phyloP scores from a whole-genome alignment of 2,329 filamentous ascomycete species.

The Sporothrix inflata region DNA sequence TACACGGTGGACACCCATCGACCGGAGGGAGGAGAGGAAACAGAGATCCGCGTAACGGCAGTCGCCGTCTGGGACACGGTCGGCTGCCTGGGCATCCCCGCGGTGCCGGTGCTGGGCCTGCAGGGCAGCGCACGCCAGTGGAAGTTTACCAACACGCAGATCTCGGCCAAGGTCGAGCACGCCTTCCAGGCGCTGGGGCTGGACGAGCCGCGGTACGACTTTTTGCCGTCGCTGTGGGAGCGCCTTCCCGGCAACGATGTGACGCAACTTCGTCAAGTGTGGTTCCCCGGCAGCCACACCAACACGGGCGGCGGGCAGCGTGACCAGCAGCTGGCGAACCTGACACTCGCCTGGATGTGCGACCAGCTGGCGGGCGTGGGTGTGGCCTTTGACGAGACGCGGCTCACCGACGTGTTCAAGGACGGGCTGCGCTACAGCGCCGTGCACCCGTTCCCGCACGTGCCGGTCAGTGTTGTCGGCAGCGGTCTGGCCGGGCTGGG shows the following conservation, averaged over 20 bases:
- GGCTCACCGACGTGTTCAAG: slow-evolving; percentile 37
- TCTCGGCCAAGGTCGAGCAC: slow-evolving; percentile 48
- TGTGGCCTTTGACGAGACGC: slow-evolving; percentile 39
- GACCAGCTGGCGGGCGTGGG: slow-evolving; percentile 42
- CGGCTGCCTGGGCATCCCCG: slow-evolving; percentile 50
- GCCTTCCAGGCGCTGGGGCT: slow-evolving; percentile 57
- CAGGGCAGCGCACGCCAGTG: slow-evolving; percentile 43
- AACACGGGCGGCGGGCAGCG: slow-evolving; percentile 65
- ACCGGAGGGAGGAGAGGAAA: slow-evolving; percentile 37
- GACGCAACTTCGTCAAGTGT: slow-evolving; percentile 45
- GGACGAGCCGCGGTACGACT: slow-evolving; percentile 51
- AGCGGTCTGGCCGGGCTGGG: not conserved
- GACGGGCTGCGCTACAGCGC: slow-evolving; percentile 40
- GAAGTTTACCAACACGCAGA: slow-evolving; percentile 49
- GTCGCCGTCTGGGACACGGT: slow-evolving; percentile 58
- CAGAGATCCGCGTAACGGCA: slow-evolving; percentile 48
- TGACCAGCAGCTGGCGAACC: slow-evolving; percentile 42
- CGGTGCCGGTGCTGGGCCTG: slow-evolving; percentile 44
- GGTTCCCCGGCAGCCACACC: slow-evolving; percentile 66
- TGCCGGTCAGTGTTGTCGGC: slow-evolving; percentile 28
- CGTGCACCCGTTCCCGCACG: slow-evolving; percentile 41
- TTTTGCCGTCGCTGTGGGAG: slow-evolving; percentile 50
- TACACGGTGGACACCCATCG: slow-evolving; percentile 44
- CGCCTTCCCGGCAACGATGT: slow-evolving; percentile 37
- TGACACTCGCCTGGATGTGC: slow-evolving; percentile 44